A percentile compares a stretch with the other conserved stretches of the same genome.
Evolutionary conservation across 2,329 filamentous ascomycete genomes (phyloP).

Genomic region (Fusarium poae): DNA sequence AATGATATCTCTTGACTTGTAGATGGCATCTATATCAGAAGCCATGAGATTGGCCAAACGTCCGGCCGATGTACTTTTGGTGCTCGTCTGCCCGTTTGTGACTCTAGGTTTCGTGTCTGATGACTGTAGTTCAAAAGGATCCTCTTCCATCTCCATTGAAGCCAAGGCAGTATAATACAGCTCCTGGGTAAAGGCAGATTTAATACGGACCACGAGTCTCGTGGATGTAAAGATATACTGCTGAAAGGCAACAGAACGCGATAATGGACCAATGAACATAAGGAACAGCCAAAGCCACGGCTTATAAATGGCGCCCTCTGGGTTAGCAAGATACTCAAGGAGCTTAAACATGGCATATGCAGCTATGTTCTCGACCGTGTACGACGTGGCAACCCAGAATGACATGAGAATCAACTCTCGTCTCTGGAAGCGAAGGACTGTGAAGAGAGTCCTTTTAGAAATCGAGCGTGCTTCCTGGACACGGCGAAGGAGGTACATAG

Average conservation of each 20-base stretch:
- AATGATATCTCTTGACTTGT: constrained; percentile 64
- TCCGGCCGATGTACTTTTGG: constrained; percentile 61
- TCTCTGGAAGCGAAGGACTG: constrained; percentile 59
- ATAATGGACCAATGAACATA: constrained; percentile 64
- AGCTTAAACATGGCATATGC: constrained; percentile 68
- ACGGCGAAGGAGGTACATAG: constrained; percentile 60
- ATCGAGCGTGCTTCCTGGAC: constrained; percentile 60
- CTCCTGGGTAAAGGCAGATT: constrained; percentile 69
- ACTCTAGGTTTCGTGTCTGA: constrained; percentile 44
- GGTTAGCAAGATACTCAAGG: constrained; percentile 64
- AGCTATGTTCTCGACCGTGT: constrained; percentile 62
- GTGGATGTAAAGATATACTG: constrained; percentile 71
- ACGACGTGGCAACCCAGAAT: constrained; percentile 55
- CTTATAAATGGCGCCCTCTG: constrained; percentile 58
- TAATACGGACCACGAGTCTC: constrained; percentile 67
- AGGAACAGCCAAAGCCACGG: constrained; percentile 68
- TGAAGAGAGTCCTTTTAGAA: constrained; percentile 60
- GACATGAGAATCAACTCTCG: constrained; percentile 61
- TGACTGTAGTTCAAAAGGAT: constrained; percentile 57
- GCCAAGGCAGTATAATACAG: constrained; percentile 67
- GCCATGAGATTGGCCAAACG: constrained; percentile 69
- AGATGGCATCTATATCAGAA: constrained; percentile 69
- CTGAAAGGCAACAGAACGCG: constrained; percentile 65
- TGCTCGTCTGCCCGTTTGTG: constrained; percentile 47
- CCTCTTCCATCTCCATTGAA: constrained; percentile 70